Base-by-base conservation (phyloP, 257 asterid species). In the Solanum appendiculatum region DNA sequence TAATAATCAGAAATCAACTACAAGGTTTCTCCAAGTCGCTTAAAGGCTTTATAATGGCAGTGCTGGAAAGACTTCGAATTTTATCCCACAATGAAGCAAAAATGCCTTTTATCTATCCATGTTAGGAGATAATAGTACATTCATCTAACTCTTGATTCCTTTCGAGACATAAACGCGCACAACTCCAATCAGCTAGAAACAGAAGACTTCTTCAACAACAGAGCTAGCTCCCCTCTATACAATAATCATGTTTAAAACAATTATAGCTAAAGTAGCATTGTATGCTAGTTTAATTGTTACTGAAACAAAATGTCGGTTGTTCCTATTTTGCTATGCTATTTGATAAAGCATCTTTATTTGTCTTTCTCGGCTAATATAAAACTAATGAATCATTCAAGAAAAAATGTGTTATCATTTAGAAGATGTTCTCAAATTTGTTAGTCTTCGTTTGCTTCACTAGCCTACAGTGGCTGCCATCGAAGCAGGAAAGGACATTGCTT, bases 401-500 rank as follows among this genome's bases (percentile, higher is more conserved):
- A 75, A 75, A 6, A 13, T 40, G 66, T 31, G 68, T 5, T 5
- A 48, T 48, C 84, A 37, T 42, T 29, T 39, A 31, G 69, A 37
- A 51, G 25, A 29, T 23, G n/a, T 75, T 20, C 31, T 64, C 86
- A 85, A 85, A 34, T 33, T 77, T 36, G 20, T 42, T 34, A 23
- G 27, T 85, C 64, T 48, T 48, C 5, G 29, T 29, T 81, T 81
- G 68, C 68, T 48, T 81, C 40, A 48, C 29, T 60, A 97, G 99
- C 99, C 99, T 5, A 97, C 99, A 5, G 99, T 97, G 82, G 99
- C 99, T 58, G 99, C 99, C 58, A 97, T 97, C 86, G 98, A 95
- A 91, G 99, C 99, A 56, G 99, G 99, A 81, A 97, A 96, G 89
- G 98, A 96, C 93, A 97, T 97, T 23, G 99, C 99, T 40, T 93